Evolutionary conservation across 768 basidiomycete genomes (phyloP), one percentile per base, ranked within the genome.

Genomic region (Mrakia gelida): DNA sequence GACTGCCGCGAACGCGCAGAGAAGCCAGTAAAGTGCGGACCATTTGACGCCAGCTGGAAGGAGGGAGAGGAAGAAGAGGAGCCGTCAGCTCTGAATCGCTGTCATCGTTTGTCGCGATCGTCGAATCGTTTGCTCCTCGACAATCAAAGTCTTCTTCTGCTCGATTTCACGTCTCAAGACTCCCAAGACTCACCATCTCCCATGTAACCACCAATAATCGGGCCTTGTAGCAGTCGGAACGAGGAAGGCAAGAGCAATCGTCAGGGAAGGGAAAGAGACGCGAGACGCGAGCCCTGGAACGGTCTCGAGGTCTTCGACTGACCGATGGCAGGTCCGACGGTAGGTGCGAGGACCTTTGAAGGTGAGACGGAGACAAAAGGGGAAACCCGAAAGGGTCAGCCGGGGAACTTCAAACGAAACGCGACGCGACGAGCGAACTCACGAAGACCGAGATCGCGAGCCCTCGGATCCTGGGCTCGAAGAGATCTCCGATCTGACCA

Each of bases 381-480:
- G 8, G 6, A 62, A 9, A 23, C n/a, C 6, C n/a, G 1, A 32
- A 62, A n/a, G 30, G 10, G 26, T 23, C 21, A n/a, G n/a, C n/a
- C n/a, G n/a, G n/a, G n/a, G n/a, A 28, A 28, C 7, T 6, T 23
- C 8, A 23, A 32, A 32, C 11, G 49, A 68, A 62, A 9, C 4
- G 61, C 9, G n/a, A 21, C 6, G 61, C 9, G 30, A 9, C 23
- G 30, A 32, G 34, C 3, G 32, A 18, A 65, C 63, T 32, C 23
- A 70, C 72, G 79, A 85, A 85, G 32, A 84, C 56, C n/a, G 80
- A 80, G 81, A 85, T 83, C 3, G 85, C 85, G 71, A 83, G 82
- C 16, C 85, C 85, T 59, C 85, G 79, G 45, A 83, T 82, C 56
- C 84, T 83, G 13, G 80, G 80, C 73, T 85, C 84, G 84, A 85